phyloP scores from a whole-genome alignment of 345 rosid genomes.

The Brassica incana region DNA sequence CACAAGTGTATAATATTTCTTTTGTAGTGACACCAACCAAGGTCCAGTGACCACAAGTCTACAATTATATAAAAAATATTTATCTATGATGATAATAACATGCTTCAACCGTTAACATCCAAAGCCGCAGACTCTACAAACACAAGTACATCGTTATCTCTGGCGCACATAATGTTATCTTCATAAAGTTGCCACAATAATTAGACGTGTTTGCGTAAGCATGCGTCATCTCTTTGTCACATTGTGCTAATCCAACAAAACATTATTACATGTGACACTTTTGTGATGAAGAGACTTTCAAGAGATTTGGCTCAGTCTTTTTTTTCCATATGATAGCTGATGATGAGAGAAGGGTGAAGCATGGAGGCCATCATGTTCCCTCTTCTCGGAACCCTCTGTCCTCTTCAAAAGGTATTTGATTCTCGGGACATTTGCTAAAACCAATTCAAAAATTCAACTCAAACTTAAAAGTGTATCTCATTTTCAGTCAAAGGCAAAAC shows the following conservation, averaged over 20 bases:
- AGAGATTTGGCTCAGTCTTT: slow-evolving; percentile 43
- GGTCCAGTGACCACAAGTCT: neutral
- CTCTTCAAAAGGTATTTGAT: slow-evolving; percentile 42
- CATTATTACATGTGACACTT: slow-evolving; percentile 28
- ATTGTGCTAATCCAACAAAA: slow-evolving; percentile 34
- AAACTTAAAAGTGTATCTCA: too few species aligned
- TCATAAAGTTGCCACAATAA: slow-evolving; percentile 20
- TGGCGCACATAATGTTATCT: neutral
- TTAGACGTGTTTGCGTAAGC: slow-evolving; percentile 55
- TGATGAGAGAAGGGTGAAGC: slow-evolving; percentile 48
- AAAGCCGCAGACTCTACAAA: slow-evolving; percentile 8
- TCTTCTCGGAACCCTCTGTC: slow-evolving; percentile 57
- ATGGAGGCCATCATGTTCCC: slow-evolving; percentile 86
- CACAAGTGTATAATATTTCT: neutral
- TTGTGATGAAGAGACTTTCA: slow-evolving; percentile 33
- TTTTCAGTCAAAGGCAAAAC: too few species aligned
- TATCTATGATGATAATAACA: neutral
- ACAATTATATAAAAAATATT: neutral
- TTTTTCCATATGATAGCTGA: slow-evolving; percentile 32
- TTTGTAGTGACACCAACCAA: slow-evolving; percentile 8
- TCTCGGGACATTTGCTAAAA: neutral
- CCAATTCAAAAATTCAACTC: too few species aligned
- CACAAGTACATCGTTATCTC: slow-evolving; percentile 17
- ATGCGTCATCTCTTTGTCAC: slow-evolving; percentile 51
- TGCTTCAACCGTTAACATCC: slow-evolving; percentile 3